Evolutionary conservation across 371 early-diverging fungal species (phyloP), one percentile per base, ranked within the genome.

Genomic region (Basidiobolus meristosporus): DNA sequence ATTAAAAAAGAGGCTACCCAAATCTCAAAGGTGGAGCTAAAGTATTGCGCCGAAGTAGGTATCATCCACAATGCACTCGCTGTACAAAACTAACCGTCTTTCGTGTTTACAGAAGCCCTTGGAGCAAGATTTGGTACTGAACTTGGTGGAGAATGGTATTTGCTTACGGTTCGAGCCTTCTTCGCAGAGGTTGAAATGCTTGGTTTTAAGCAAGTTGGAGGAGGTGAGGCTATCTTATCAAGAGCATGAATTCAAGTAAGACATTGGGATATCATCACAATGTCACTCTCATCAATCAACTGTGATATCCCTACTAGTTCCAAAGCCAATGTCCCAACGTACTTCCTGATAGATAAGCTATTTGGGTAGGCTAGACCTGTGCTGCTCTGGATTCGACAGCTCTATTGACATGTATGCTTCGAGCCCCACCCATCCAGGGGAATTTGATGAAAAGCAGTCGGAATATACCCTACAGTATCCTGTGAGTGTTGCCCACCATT

Each of bases 401-500:
- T 20, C 14, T 23, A 26, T 40, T 34, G 11, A 31, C 33, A 34
- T 29, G 10, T 34, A 3, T 33, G n/a, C 31, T 23, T 23, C 43
- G 45, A 68, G 64, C 18, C 73, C 74, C 9, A 74, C 72, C 1
- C 68, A 64, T 52, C 75, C 71, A 20, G 83, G 83, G 17, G 68
- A 63, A 40, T 75, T 71, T 46, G 67, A 73, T 46, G 36, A 46
- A 0, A 42, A 49, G 12, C 60, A 56, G 38, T 56, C 63, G 15
- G 49, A 59, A 31, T 82, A 78, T 38, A 71, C 71, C 2, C 48
- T 79, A 14, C 68, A 62, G 41, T 82, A 82, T 50, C 79, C 78
- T 14, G 77, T 73, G 66, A 49, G 62, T 41, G 31, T 30, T 18
- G 23, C 17, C 12, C 16, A 31, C 14, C 16, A 15, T 30, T 3